Evolutionary conservation across 352 stramenopile genomes (phyloP), one percentile per base, ranked within the genome.

Genomic region (Globisporangium parvum): DNA sequence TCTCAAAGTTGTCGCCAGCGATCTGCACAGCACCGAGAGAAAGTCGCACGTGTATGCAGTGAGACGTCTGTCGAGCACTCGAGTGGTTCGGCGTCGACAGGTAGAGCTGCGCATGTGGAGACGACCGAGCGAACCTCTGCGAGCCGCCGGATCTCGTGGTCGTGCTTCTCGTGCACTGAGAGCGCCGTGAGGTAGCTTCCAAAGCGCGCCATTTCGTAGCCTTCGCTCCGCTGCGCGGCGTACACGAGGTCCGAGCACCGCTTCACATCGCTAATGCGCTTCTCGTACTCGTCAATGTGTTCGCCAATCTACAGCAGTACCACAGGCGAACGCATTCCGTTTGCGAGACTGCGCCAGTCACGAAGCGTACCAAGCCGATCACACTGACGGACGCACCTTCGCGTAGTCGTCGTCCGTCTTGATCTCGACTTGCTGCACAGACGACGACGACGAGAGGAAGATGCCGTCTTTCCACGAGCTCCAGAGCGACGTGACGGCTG

Each of bases 401-500:
- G 74, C 70, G 55, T 94, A 94, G n/a, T 89, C 85, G 50, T 94
- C 85, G 45, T 94, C 85, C 6, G 78, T 91, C 52, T 88, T 88
- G 56, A 94, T 93, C 48, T 94, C 85, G 6, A 94, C 80, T 61
- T 86, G 80, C 57, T 91, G 85, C 14, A 92, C 80, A 14, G 85
- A 88, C 14, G 80, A 87, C 6, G 74, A 68, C 6, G 77, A 70
- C 10, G 63, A 66, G 24, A 93, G 58, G 39, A 91, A 89, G 10
- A 89, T 71, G 6, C 80, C 82, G 53, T 94, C 85, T 59, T 88
- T 91, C 50, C 91, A 65, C 17, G 82, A 90, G 51, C 78, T 91
- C 85, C 85, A 94, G 6, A 94, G 63, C 0, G 80, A 91, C 6
- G 77, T 88, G 12, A 94, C 77, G 3, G 75, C 74, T 40, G 82